Conservation (phyloP, 352 stramenopile genomes). For the Globisporangium heterothallicum region DNA sequence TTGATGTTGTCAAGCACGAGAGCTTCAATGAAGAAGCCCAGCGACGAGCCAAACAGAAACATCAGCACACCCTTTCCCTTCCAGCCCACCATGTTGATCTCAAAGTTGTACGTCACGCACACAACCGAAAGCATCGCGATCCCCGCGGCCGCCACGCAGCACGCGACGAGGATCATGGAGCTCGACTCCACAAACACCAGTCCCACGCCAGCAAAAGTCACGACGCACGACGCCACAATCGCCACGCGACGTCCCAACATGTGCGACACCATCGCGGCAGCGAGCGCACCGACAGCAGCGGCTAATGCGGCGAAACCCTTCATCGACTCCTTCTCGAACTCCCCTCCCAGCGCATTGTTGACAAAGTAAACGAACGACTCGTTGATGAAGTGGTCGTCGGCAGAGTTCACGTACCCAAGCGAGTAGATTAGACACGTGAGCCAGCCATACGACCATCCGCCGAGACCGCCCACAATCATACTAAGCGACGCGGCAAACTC, state of each 20-base stretch:
- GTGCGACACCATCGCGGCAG: slow-evolving; percentile 49
- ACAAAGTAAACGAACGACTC: slow-evolving; percentile 83
- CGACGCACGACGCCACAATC: slow-evolving; percentile 48
- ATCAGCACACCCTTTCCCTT: slow-evolving; percentile 85
- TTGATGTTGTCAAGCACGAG: slow-evolving; percentile 72
- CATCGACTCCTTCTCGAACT: slow-evolving; percentile 58
- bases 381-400: slow-evolving; percentile 74
- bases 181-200: slow-evolving; percentile 68
- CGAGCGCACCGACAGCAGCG: slow-evolving; percentile 40
- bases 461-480: slow-evolving; percentile 62
- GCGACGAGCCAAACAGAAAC: slow-evolving; percentile 61
- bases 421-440: slow-evolving; percentile 78
- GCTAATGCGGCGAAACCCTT: slow-evolving; percentile 66
- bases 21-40: slow-evolving; percentile 78
- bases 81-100: slow-evolving; percentile 83
- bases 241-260: slow-evolving; percentile 58
- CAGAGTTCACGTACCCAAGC: slow-evolving; percentile 74
- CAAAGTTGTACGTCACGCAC: slow-evolving; percentile 83
- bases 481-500: slow-evolving; percentile 77
- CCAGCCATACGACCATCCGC: slow-evolving; percentile 77
- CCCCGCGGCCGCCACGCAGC: slow-evolving; percentile 57
- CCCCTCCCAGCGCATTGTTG: slow-evolving; percentile 34
- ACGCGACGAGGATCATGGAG: slow-evolving; percentile 60
- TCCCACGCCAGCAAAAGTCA: slow-evolving; percentile 56
- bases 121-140: slow-evolving; percentile 76